These are phyloP conservation scores for Inonotus obliquus DNA, from an alignment of 1,284 basidiomycete genomes.

Conservation along the genomic window DNA sequence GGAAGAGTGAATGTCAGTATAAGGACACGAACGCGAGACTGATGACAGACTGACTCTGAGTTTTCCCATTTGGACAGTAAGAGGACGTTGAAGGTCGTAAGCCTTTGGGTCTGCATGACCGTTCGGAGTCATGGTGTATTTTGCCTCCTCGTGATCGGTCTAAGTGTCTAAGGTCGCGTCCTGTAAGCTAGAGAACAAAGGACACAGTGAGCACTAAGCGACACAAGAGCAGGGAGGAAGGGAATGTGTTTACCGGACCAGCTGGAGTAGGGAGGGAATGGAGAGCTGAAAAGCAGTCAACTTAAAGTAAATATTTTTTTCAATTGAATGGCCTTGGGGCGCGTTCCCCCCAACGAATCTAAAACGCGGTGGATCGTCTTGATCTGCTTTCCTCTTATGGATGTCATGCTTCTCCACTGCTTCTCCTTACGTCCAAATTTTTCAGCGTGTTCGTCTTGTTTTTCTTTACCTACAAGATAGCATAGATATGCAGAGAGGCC, in stretches of 20 bases:
- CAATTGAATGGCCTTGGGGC: not conserved
- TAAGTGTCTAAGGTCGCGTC: constrained; percentile 6
- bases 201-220: not conserved
- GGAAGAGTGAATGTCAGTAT: not conserved
- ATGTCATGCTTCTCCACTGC: not conserved
- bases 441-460: not conserved
- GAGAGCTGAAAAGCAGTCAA: not conserved
- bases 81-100: constrained; percentile 39
- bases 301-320: constrained; percentile 1
- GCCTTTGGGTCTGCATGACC: constrained; percentile 14
- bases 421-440: not conserved
- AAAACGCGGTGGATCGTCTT: not conserved
- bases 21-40: constrained; percentile 7
- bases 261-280: not conserved
- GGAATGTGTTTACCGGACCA: constrained; percentile 1
- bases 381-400: not conserved
- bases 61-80: constrained; percentile 55
- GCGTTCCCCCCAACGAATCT: constrained; percentile 2
- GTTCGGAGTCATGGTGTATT: constrained; percentile 13
- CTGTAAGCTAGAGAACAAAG: not conserved
- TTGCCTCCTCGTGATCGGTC: constrained; percentile 8
- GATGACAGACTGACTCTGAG: constrained; percentile 51
- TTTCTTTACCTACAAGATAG: not conserved
- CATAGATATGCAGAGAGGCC: not conserved
- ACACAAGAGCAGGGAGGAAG: not conserved